phyloP scores from a whole-genome alignment of 2,329 filamentous ascomycete genomes.

The Parascedosporium putredinis region DNA sequence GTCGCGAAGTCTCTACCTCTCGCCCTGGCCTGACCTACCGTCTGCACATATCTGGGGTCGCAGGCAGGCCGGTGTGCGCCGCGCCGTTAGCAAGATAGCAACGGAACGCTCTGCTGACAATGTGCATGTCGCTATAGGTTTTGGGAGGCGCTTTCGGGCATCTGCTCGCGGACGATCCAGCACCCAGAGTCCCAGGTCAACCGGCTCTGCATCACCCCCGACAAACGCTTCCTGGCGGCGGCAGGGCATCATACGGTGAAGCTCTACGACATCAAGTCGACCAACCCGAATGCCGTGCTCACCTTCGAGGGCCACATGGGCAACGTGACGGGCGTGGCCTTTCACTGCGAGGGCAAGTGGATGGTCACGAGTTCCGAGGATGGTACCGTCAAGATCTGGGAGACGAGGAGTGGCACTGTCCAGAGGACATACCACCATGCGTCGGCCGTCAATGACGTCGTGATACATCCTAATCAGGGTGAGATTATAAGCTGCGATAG shows the following conservation, averaged over 20 bases:
- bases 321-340: slow-evolving; percentile 93
- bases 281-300: slow-evolving; percentile 87
- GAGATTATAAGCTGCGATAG: slow-evolving; percentile 96
- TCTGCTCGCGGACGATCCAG: slow-evolving; percentile 95
- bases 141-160: slow-evolving; percentile 96
- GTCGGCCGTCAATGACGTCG: slow-evolving; percentile 87
- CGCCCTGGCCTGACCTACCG: too few relatives aligned
- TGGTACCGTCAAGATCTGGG: slow-evolving; percentile 95
- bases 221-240: slow-evolving; percentile 93
- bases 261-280: slow-evolving; percentile 96
- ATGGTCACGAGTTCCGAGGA: slow-evolving; percentile 98
- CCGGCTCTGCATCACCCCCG: slow-evolving; percentile 92
- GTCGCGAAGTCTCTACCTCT: too few relatives aligned
- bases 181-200: slow-evolving; percentile 98
- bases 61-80: slow-evolving; percentile 11
- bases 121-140: slow-evolving; percentile 47
- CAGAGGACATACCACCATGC: slow-evolving; percentile 91
- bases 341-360: slow-evolving; percentile 99
- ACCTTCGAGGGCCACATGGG: slow-evolving; percentile 93
- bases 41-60: neutral
- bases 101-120: neutral
- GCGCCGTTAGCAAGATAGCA: slow-evolving; percentile 10
- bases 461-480: slow-evolving; percentile 98
- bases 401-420: slow-evolving; percentile 73
- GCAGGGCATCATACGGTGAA: slow-evolving; percentile 74